Conservation (phyloP, 176 grass and related monocot genomes). For the Lolium rigidum region DNA sequence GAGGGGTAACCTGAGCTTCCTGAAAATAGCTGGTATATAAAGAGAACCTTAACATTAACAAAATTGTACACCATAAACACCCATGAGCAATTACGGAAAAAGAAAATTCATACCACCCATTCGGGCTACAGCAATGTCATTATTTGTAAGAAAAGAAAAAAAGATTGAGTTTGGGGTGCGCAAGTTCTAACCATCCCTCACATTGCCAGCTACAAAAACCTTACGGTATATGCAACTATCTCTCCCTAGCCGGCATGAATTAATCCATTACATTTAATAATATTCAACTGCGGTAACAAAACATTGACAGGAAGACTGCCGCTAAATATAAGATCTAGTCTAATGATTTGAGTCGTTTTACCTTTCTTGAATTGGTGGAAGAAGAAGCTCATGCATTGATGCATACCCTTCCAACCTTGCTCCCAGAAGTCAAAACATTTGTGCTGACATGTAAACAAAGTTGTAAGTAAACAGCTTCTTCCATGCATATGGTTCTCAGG, state of each 20-base stretch:
- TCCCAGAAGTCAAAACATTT: conserved; percentile 27
- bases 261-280: conserved; percentile 40
- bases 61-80: neutral
- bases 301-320: neutral
- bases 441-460: conserved; percentile 22
- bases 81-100: neutral
- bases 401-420: neutral
- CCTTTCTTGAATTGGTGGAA: conserved; percentile 25
- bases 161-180: neutral
- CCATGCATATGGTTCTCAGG: conserved; percentile 38
- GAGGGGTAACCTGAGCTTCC: neutral
- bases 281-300: conserved; percentile 23
- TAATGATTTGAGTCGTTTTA: conserved; percentile 33
- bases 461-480: neutral
- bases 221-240: conserved; percentile 30
- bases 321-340: neutral
- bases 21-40: neutral
- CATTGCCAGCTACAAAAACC: conserved; percentile 27
- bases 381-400: neutral
- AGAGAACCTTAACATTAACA: neutral
- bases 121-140: neutral
- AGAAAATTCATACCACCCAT: neutral
- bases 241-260: conserved; percentile 35
- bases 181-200: conserved; percentile 29
- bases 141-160: neutral